phyloP scores from a whole-genome alignment of 305 asterid species.

The Fraxinus baroniana region DNA sequence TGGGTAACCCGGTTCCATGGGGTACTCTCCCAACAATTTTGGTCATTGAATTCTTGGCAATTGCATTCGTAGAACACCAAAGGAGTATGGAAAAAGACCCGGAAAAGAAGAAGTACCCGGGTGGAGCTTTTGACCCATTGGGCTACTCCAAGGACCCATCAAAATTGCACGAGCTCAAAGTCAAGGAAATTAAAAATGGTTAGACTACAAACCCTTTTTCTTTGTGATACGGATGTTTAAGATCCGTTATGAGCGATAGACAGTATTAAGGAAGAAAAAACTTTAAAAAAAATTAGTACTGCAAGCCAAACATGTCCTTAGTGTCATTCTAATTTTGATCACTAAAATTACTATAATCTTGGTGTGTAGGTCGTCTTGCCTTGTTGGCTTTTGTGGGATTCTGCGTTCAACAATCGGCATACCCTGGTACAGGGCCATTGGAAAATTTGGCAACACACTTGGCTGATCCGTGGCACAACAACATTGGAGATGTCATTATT shows the following conservation, averaged over 20 bases:
- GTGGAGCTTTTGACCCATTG: conserved; percentile 93
- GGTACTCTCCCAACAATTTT: conserved; percentile 89
- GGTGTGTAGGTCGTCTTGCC: conserved; percentile 64
- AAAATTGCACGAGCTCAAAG: conserved; percentile 69
- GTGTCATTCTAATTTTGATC: neutral
- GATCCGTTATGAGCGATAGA: neutral
- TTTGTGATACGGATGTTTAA: neutral
- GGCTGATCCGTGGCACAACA: conserved; percentile 93
- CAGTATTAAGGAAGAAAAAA: neutral
- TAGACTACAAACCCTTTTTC: neutral
- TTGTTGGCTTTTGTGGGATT: conserved; percentile 85
- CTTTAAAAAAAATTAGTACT: neutral
- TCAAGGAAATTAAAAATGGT: conserved; percentile 96
- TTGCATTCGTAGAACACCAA: conserved; percentile 93
- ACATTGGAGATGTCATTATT: conserved; percentile 73
- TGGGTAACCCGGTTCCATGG: conserved; percentile 98
- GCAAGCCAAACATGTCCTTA: neutral
- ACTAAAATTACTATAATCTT: neutral
- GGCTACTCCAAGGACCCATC: conserved; percentile 93
- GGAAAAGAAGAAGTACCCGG: conserved; percentile 95
- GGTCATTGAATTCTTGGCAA: conserved; percentile 75
- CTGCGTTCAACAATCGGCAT: conserved; percentile 78
- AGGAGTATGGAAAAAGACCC: conserved; percentile 88
- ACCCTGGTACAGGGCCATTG: conserved; percentile 91
- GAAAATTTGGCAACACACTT: conserved; percentile 87